A percentile compares a stretch with the other conserved stretches of the same genome.
Conservation (phyloP, 2,329 filamentous ascomycete genomes). For the Lachnum nothofagi region DNA sequence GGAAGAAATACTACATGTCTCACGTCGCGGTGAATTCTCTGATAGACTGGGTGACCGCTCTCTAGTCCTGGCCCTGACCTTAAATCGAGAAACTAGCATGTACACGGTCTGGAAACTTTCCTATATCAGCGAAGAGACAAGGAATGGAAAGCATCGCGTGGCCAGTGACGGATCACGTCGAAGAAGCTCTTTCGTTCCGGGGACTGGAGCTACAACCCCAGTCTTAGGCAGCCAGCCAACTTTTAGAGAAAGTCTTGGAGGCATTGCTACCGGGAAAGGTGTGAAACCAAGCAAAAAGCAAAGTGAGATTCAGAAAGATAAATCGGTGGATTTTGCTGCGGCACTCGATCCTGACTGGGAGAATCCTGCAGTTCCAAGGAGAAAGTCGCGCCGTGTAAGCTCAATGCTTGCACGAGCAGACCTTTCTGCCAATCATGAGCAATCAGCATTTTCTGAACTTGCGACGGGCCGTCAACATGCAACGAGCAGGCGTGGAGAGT, state of each 20-base stretch:
- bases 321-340: constrained; percentile 57
- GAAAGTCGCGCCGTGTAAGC: constrained; percentile 74
- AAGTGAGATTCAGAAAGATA: constrained; percentile 23
- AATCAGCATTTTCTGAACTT: constrained; percentile 72
- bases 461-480: constrained; percentile 41
- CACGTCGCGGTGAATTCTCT: constrained; percentile 54
- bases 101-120: constrained; percentile 82
- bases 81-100: constrained; percentile 68
- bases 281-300: constrained; percentile 21
- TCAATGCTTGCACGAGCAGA: constrained; percentile 85
- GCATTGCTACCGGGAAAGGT: constrained; percentile 10
- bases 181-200: constrained; percentile 58
- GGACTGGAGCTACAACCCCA: constrained; percentile 71
- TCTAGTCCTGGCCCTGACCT: constrained; percentile 72
- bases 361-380: constrained; percentile 46
- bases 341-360: constrained; percentile 66
- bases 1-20: constrained; percentile 81
- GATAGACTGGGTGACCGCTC: constrained; percentile 38
- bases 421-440: constrained; percentile 77
- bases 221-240: constrained; percentile 53
- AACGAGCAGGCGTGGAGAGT: constrained; percentile 50
- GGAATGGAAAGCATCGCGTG: constrained; percentile 30
- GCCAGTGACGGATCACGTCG: constrained; percentile 42
- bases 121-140: constrained; percentile 65
- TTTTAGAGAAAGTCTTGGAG: constrained; percentile 72